phyloP scores from a whole-genome alignment of 78 protist genomes.

The Dictyostelium capitatum region DNA sequence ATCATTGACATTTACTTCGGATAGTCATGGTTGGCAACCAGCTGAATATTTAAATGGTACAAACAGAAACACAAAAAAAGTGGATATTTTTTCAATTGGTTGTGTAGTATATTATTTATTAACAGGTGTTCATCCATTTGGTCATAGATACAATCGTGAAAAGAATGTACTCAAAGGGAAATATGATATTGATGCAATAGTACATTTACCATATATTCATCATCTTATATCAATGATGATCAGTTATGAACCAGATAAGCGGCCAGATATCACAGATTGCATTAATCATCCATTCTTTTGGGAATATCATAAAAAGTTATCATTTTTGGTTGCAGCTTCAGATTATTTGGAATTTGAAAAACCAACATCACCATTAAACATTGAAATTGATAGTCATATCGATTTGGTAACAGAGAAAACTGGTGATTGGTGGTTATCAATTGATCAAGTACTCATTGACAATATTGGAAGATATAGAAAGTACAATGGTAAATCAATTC shows the following conservation, averaged over 20 bases:
- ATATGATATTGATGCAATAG: constrained; percentile 31
- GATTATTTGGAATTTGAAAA: constrained; percentile 81
- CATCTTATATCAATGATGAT: constrained; percentile 29
- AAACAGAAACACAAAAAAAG: constrained; percentile 80
- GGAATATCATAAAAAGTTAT: constrained; percentile 52
- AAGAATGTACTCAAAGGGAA: constrained; percentile 78
- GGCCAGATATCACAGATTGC: constrained; percentile 51
- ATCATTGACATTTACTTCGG: constrained; percentile 74
- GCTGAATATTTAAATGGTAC: constrained; percentile 86
- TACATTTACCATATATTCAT: constrained; percentile 34
- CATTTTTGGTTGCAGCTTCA: constrained; percentile 84
- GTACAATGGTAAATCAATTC: constrained; percentile 62
- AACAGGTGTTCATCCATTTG: constrained; percentile 91
- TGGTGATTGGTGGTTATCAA: constrained; percentile 50
- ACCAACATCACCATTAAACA: constrained; percentile 29
- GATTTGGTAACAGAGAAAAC: constrained; percentile 4
- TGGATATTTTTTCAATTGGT: constrained; percentile 91
- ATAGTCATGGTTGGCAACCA: constrained; percentile 93
- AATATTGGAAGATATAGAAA: constrained; percentile 81
- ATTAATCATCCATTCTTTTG: constrained; percentile 89
- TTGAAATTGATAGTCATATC: constrained; percentile 36
- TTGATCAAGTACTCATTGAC: constrained; percentile 72
- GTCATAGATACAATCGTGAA: constrained; percentile 84
- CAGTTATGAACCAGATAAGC: constrained; percentile 34
- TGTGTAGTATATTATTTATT: constrained; percentile 86